Evolutionary conservation across 1,284 basidiomycete genomes (phyloP).

Genomic region (Trametes hirsuta): DNA sequence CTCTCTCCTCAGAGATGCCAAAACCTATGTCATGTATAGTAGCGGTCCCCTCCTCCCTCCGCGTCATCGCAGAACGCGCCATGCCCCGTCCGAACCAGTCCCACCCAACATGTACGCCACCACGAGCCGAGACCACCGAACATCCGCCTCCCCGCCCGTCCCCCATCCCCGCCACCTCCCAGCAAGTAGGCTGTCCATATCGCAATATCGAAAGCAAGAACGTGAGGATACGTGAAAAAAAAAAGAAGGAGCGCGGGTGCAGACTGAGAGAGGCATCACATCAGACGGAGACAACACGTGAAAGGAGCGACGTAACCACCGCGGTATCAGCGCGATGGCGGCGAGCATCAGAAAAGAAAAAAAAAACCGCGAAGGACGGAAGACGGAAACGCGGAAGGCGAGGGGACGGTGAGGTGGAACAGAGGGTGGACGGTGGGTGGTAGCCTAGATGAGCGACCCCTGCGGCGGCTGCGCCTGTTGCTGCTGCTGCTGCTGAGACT

Average conservation of each 20-base stretch:
- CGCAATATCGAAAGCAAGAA: conserved; percentile 1
- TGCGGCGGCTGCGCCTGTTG: conserved; percentile 39
- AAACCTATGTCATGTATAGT: conserved; percentile 4
- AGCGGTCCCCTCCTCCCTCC: background rate
- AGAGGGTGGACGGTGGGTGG: background rate
- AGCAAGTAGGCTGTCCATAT: conserved; percentile 10
- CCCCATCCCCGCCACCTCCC: background rate
- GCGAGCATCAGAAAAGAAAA: background rate
- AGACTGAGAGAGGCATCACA: background rate
- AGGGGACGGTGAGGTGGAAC: background rate
- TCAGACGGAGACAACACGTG: background rate
- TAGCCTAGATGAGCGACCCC: conserved; percentile 43
- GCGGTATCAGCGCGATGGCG: background rate
- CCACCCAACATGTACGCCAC: background rate
- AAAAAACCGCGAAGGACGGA: background rate
- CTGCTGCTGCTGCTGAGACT: conserved; percentile 37
- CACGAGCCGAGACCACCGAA: background rate
- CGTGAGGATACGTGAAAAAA: background rate
- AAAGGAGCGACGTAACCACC: background rate
- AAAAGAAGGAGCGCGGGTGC: background rate
- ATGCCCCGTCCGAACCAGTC: too few relatives aligned
- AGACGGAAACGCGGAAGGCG: background rate
- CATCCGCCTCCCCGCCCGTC: background rate
- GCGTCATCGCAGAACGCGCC: background rate
- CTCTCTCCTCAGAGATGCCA: conserved; percentile 16